These are phyloP conservation scores for Coccinonectria pachysandricola DNA, from an alignment of 2,329 filamentous ascomycete species.

Conservation along the genomic window DNA sequence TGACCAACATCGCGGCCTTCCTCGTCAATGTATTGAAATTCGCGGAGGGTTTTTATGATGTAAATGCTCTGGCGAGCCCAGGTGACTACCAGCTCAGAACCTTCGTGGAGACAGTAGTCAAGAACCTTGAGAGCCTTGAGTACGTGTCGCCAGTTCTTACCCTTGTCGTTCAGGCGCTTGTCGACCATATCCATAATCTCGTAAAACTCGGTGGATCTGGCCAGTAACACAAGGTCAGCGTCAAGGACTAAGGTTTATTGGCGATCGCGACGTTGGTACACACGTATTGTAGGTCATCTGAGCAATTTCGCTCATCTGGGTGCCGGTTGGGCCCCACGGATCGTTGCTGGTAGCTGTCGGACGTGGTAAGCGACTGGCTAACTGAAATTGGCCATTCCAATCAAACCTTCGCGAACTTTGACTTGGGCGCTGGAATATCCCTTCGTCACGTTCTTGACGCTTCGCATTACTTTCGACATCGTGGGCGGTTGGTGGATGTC, in stretches of 20 bases:
- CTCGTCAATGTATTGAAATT: constrained; percentile 95
- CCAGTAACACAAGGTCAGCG: constrained; percentile 10
- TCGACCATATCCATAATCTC: constrained; percentile 99
- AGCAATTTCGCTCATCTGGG: constrained; percentile 97
- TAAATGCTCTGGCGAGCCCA: constrained; percentile 98
- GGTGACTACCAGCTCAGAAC: constrained; percentile 89
- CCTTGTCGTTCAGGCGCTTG: constrained; percentile 96
- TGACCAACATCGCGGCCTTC: constrained; percentile 92
- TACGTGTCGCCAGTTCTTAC: constrained; percentile 98
- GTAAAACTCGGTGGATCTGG: constrained; percentile 90
- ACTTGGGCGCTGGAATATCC: constrained; percentile 94
- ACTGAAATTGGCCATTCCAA: constrained; percentile 1
- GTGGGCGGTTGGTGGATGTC: constrained; percentile 23
- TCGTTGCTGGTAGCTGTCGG: constrained; percentile 91
- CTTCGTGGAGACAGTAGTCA: constrained; percentile 96
- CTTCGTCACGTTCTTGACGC: constrained; percentile 99
- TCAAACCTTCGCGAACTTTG: constrained; percentile 87
- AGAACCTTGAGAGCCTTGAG: constrained; percentile 95
- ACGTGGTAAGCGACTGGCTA: constrained; percentile 10
- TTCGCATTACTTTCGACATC: constrained; percentile 97
- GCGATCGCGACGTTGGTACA: constrained; percentile 23
- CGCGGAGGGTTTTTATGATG: constrained; percentile 95
- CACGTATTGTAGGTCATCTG: constrained; percentile 97
- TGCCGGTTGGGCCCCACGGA: constrained; percentile 94
- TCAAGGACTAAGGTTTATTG: neutral